A percentile compares a stretch with the other conserved stretches of the same genome.
Evolutionary conservation across 495 filamentous ascomycete species (phyloP).

Genomic region (Aspergillus mulundensis): DNA sequence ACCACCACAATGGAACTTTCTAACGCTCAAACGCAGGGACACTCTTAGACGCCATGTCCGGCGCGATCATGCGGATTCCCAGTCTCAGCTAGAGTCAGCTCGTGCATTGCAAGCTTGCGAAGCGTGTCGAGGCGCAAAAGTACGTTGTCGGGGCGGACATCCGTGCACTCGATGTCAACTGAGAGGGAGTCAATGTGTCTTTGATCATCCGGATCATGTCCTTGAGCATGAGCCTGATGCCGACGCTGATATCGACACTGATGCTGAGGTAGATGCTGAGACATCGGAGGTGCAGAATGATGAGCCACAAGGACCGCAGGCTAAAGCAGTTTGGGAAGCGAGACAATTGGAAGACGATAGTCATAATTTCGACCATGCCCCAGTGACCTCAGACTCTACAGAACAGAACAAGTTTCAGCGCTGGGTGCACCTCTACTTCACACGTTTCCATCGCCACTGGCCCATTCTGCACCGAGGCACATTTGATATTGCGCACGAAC

Average conservation of each 20-base stretch:
- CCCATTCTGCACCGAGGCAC: slow-evolving; percentile 13
- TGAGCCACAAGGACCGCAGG: too few relatives aligned
- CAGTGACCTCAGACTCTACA: background rate
- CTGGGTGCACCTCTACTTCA: slow-evolving; percentile 10
- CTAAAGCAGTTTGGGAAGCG: too few relatives aligned
- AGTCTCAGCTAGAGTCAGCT: background rate
- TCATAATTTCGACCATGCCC: background rate
- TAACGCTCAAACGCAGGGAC: background rate
- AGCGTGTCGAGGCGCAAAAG: slow-evolving; percentile 8
- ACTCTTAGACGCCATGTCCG: slow-evolving; percentile 14
- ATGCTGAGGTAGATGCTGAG: background rate
- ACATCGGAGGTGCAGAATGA: too few relatives aligned
- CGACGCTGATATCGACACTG: background rate
- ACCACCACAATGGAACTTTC: background rate
- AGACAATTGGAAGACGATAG: background rate
- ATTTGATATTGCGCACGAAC: slow-evolving; percentile 10
- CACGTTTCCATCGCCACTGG: slow-evolving; percentile 13
- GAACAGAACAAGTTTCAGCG: background rate
- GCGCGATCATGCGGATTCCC: slow-evolving; percentile 6
- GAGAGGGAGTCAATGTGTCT: background rate
- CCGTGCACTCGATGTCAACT: slow-evolving; percentile 8
- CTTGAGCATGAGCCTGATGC: background rate
- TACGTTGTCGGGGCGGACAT: slow-evolving; percentile 7
- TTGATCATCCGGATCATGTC: background rate
- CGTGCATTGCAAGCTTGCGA: slow-evolving; percentile 7